Conservation (phyloP, 2,329 filamentous ascomycete species). For the Zalaria sp. region DNA sequence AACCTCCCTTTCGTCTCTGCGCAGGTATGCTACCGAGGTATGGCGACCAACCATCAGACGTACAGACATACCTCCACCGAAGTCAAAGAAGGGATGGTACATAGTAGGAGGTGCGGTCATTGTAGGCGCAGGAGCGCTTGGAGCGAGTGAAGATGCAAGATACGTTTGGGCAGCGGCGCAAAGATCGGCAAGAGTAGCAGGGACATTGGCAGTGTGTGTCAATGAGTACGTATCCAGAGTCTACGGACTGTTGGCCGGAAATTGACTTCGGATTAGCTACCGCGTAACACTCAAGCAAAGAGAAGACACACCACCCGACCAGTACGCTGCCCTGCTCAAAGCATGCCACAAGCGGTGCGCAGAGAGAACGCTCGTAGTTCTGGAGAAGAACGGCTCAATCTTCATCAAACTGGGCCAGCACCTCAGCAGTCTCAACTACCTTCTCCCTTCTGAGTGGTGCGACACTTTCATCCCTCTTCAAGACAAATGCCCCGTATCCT, state of each 20-base stretch:
- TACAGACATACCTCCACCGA: conserved; percentile 7
- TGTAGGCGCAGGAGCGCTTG: conserved; percentile 26
- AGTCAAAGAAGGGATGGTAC: conserved; percentile 15
- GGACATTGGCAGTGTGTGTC: conserved; percentile 65
- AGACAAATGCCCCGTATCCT: conserved; percentile 88
- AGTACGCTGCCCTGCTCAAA: conserved; percentile 53
- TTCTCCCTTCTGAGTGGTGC: conserved; percentile 84
- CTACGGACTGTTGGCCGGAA: background rate
- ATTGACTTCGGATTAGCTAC: conserved; percentile 46
- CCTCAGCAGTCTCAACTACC: conserved; percentile 88
- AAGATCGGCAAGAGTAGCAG: conserved; percentile 64
- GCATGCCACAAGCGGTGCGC: conserved; percentile 90
- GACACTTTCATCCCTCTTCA: conserved; percentile 91
- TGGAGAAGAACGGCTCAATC: conserved; percentile 94
- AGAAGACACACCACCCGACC: conserved; percentile 48
- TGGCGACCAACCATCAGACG: conserved; percentile 7
- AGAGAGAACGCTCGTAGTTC: conserved; percentile 65
- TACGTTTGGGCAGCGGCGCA: conserved; percentile 62
- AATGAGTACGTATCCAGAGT: conserved; percentile 55
- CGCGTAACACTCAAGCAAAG: conserved; percentile 64
- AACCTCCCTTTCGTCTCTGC: background rate
- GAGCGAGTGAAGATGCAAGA: conserved; percentile 53
- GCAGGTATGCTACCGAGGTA: conserved; percentile 6
- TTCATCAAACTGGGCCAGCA: conserved; percentile 98
- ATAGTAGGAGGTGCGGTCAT: conserved; percentile 11